Base-by-base conservation (phyloP, 2,329 filamentous ascomycete species). In the Ceratocystis cubensis region DNA sequence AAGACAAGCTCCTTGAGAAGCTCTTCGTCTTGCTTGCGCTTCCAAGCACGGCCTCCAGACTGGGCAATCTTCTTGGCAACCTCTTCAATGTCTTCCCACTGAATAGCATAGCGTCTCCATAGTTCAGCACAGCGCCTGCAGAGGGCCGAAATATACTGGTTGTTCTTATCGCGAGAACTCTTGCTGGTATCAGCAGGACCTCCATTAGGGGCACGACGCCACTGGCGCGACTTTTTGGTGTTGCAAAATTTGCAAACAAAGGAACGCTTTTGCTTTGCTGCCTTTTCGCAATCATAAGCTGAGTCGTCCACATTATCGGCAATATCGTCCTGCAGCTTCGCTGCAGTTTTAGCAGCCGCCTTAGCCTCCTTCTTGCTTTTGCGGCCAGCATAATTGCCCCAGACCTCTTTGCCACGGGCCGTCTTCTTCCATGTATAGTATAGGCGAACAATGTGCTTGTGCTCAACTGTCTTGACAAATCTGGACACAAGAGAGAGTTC, bases 361-460 rank as follows among this genome's bases (percentile, higher is more conserved):
- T 87, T 89, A 53, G 86, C 85, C 73, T 95, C 90, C 76, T 94
- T 96, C 75, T 93, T 95, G 66, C 90, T 89, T 73, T 95, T 96
- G 59, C 93, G 85, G 10, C 89, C 91, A 63, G 89, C 85, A 72
- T 88, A 96, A 70, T 86, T 89, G 68, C 91, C 91, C 92, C 94
- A 96, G 25, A 99, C 86, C 71, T 94, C 86, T 73, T 84, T 87
- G 50, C 94, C 94, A 67, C 87, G 86, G 1, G 88, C 82, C 0
- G 91, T 91, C 76, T 97, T 97, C 78, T 99, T 99, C 94, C 94
- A 99, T 70, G 89, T 89, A 74, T 99, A 99, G 76, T 97, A 99
- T 73, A 89, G 95, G 2, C 94, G 88, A 30, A 96, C 91, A 69
- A 96, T 88, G 67, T 90, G 84, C 45, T 68, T 69, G 69, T 91